Percentiles rank a stretch among this genome's conserved stretches.
phyloP scores from a whole-genome alignment of 192 early-diverging fungal species.

The Gryganskiella cystojenkinii region DNA sequence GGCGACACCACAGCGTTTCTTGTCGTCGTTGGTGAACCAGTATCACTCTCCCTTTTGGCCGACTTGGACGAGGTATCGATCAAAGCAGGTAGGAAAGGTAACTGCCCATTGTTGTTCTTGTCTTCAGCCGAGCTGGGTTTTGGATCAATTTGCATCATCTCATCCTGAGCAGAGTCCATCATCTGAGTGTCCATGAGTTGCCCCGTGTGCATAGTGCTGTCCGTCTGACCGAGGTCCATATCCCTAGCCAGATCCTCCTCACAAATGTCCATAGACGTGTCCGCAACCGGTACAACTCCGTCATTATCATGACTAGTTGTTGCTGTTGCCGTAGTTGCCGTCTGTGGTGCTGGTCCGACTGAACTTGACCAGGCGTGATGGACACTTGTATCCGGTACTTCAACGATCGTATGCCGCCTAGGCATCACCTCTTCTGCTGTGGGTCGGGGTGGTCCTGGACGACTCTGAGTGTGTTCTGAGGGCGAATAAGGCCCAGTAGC shows the following conservation, averaged over 20 bases:
- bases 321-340: too few species aligned
- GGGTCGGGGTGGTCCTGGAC: constrained; percentile 22
- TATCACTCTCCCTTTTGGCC: too few species aligned
- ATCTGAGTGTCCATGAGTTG: background rate
- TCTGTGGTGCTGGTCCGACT: too few species aligned
- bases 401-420: constrained; percentile 34
- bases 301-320: constrained; percentile 14
- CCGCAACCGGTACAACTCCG: constrained; percentile 28
- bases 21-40: too few species aligned
- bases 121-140: background rate
- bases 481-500: background rate
- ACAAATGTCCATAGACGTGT: constrained; percentile 41
- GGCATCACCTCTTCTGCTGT: constrained; percentile 18
- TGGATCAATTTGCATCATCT: constrained; percentile 21
- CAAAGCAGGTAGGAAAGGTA: too few species aligned
- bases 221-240: constrained; percentile 3
- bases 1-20: too few species aligned
- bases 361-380: constrained; percentile 1
- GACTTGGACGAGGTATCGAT: too few species aligned
- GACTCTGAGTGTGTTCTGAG: constrained; percentile 1
- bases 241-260: constrained; percentile 15
- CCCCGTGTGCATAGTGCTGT: background rate
- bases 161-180: background rate
- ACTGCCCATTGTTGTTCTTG: too few species aligned
- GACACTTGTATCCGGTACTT: constrained; percentile 25